A percentile compares a stretch with the other conserved stretches of the same genome.
phyloP scores from a whole-genome alignment of 495 filamentous ascomycete genomes.

The Daldinia loculata region DNA sequence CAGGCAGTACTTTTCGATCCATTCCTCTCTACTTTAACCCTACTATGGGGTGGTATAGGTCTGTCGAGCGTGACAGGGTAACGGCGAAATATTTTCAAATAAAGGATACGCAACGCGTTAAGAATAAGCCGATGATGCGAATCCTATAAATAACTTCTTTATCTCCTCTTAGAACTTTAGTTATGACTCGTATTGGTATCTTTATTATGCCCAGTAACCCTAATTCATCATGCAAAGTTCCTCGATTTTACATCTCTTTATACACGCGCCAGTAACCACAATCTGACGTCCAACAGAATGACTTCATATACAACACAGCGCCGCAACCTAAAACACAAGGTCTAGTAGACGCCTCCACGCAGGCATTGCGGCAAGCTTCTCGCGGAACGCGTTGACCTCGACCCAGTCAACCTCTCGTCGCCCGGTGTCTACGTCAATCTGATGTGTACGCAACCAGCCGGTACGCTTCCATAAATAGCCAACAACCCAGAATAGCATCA shows the following conservation, averaged over 20 bases:
- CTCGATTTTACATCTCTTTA: slow-evolving; percentile 5
- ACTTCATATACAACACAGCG: not conserved
- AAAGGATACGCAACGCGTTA: too few relatives aligned
- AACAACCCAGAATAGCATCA: slow-evolving; percentile 62
- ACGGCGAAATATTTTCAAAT: too few relatives aligned
- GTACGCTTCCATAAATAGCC: slow-evolving; percentile 70
- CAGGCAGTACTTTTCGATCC: too few relatives aligned
- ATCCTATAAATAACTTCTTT: not conserved
- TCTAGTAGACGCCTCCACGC: slow-evolving; percentile 59
- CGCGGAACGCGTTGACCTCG: slow-evolving; percentile 58
- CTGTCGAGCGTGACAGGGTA: too few relatives aligned
- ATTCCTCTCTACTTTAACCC: too few relatives aligned
- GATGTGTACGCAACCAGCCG: slow-evolving; percentile 59
- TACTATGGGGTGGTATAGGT: too few relatives aligned
- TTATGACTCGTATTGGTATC: not conserved
- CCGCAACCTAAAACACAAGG: slow-evolving; percentile 55
- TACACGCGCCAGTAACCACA: not conserved
- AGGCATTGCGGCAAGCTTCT: slow-evolving; percentile 56
- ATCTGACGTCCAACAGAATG: not conserved
- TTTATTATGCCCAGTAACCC: not conserved
- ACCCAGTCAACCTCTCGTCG: slow-evolving; percentile 67
- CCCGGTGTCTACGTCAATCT: slow-evolving; percentile 72
- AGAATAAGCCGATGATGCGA: not conserved
- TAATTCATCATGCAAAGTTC: not conserved
- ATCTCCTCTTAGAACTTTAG: not conserved